Percentiles rank a stretch among this genome's conserved stretches.
Conservation (phyloP, 352 stramenopile species). For the Phytophthora cryptogea region DNA sequence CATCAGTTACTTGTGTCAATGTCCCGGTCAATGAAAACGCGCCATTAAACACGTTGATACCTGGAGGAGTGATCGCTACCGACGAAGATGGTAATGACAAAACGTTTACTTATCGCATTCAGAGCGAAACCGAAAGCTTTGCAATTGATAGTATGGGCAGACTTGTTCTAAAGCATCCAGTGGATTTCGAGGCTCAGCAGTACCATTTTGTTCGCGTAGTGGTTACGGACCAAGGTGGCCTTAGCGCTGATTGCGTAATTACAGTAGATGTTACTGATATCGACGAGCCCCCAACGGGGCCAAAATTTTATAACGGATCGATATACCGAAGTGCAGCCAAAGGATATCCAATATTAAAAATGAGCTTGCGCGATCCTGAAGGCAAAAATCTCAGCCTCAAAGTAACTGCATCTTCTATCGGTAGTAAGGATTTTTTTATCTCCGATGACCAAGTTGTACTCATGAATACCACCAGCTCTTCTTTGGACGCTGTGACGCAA, state of each 20-base stretch:
- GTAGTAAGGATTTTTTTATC: constrained; percentile 12
- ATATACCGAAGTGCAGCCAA: constrained; percentile 27
- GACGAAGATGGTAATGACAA: constrained; percentile 31
- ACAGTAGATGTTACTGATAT: constrained; percentile 46
- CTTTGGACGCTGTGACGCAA: neutral
- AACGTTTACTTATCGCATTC: constrained; percentile 23
- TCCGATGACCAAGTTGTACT: constrained; percentile 21
- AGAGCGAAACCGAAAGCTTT: constrained; percentile 33
- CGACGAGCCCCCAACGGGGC: constrained; percentile 42
- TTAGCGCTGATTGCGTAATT: constrained; percentile 40
- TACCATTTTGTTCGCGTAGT: constrained; percentile 38
- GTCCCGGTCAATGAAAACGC: constrained; percentile 27
- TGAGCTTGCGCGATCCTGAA: constrained; percentile 28
- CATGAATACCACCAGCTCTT: constrained; percentile 12
- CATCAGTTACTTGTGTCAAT: constrained; percentile 15
- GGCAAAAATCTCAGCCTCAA: constrained; percentile 10
- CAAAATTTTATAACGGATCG: constrained; percentile 35
- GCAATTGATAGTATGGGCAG: constrained; percentile 35
- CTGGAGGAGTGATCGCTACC: constrained; percentile 2
- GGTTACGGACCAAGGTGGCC: constrained; percentile 32
- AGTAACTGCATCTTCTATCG: constrained; percentile 8
- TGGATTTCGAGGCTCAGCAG: constrained; percentile 47
- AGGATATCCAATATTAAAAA: constrained; percentile 22
- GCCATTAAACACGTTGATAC: constrained; percentile 16
- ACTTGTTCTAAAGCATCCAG: constrained; percentile 29